Percentiles rank a stretch among this genome's conserved stretches.
phyloP scores from a whole-genome alignment of 1,139 yeast species.

The Diutina pseudorugosa region DNA sequence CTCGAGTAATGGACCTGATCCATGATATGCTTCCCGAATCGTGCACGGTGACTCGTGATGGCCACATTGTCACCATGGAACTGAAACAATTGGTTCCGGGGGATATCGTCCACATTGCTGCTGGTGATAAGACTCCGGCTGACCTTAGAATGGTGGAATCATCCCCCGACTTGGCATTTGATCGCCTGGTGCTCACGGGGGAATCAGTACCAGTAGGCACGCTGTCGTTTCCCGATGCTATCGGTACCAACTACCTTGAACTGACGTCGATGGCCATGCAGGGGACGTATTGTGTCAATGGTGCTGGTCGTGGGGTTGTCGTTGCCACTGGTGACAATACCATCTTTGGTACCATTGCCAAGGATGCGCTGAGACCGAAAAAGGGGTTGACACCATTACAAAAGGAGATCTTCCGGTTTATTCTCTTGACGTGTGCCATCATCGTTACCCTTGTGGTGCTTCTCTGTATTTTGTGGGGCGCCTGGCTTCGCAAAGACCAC shows the following conservation, averaged over 20 bases:
- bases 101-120: conserved; percentile 15
- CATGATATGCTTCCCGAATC: conserved; percentile 31
- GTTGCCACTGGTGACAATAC: conserved; percentile 22
- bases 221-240: conserved; percentile 11
- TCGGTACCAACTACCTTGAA: conserved; percentile 31
- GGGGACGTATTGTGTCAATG: conserved; percentile 29
- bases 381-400: conserved; percentile 21
- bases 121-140: conserved; percentile 21
- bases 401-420: conserved; percentile 19
- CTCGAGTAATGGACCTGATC: conserved; percentile 39
- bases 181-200: conserved; percentile 24
- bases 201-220: conserved; percentile 20
- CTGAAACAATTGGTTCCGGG: conserved; percentile 21
- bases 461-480: conserved; percentile 30
- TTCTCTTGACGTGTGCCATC: conserved; percentile 12
- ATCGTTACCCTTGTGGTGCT: conserved; percentile 16
- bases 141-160: conserved; percentile 18
- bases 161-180: conserved; percentile 19
- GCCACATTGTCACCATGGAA: conserved; percentile 9
- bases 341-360: conserved; percentile 22
- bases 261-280: conserved; percentile 29
- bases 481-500: conserved; percentile 20
- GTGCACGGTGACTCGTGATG: conserved; percentile 14
- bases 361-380: conserved; percentile 18
- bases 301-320: conserved; percentile 20